Evolutionary conservation across 108 stramenopile species (phyloP).

Genomic region (Discostella stelligeroides): DNA sequence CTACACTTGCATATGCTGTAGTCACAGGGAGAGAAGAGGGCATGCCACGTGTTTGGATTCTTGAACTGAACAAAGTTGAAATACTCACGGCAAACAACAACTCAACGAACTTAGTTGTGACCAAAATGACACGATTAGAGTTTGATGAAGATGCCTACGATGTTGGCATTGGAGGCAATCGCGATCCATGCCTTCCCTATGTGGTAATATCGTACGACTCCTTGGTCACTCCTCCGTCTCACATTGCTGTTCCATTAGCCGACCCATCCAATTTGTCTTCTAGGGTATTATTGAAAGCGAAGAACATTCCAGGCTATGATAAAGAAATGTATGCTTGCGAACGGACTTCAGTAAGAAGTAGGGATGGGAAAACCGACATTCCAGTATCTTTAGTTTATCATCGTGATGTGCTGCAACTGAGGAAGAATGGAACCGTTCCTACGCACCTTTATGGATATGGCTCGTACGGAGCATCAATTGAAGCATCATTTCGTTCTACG

Average conservation of each 20-base stretch:
- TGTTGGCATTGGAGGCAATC: slow-evolving; percentile 64
- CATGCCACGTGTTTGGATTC: slow-evolving; percentile 75
- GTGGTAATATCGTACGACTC: slow-evolving; percentile 86
- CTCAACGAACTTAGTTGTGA: slow-evolving; percentile 50
- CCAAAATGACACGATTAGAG: slow-evolving; percentile 42
- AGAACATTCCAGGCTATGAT: slow-evolving; percentile 87
- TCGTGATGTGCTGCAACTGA: slow-evolving; percentile 64
- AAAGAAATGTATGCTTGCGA: slow-evolving; percentile 76
- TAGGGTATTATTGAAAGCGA: slow-evolving; percentile 72
- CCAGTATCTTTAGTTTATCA: slow-evolving; percentile 86
- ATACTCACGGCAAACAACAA: slow-evolving; percentile 39
- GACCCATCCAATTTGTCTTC: slow-evolving; percentile 45
- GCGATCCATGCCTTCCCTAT: slow-evolving; percentile 71
- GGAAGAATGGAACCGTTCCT: slow-evolving; percentile 50
- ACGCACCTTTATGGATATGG: slow-evolving; percentile 93
- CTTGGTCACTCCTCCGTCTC: slow-evolving; percentile 74
- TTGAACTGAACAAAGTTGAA: slow-evolving; percentile 40
- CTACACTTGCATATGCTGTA: slow-evolving; percentile 56
- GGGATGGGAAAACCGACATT: slow-evolving; percentile 85
- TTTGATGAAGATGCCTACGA: slow-evolving; percentile 88
- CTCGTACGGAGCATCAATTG: slow-evolving; percentile 89
- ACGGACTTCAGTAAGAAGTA: slow-evolving; percentile 63
- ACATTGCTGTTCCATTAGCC: slow-evolving; percentile 62
- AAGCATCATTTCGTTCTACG: slow-evolving; percentile 71
- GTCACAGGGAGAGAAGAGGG: slow-evolving; percentile 69